phyloP scores from a whole-genome alignment of 1,284 basidiomycete species.

The Lentinula novae-zelandiae region DNA sequence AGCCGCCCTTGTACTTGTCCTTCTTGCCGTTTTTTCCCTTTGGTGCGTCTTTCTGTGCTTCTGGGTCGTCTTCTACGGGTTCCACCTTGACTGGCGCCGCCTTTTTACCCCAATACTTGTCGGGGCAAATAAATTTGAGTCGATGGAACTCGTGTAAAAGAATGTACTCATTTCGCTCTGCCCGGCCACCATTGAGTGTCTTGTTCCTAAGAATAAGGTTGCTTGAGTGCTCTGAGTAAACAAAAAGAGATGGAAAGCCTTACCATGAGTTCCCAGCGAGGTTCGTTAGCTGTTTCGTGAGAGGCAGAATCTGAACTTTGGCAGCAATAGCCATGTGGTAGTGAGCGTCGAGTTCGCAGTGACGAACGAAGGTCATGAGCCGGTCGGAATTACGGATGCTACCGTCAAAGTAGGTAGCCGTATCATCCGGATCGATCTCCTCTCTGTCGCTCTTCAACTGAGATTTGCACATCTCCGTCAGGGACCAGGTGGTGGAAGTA shows the following conservation, averaged over 20 bases:
- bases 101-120: constrained; percentile 88
- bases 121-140: constrained; percentile 94
- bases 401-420: constrained; percentile 87
- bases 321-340: constrained; percentile 94
- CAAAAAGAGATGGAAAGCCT: constrained; percentile 20
- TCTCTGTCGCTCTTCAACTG: constrained; percentile 84
- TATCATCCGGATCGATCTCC: constrained; percentile 96
- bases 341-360: constrained; percentile 92
- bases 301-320: constrained; percentile 81
- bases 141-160: constrained; percentile 96
- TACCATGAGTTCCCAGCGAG: constrained; percentile 98
- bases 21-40: constrained; percentile 69
- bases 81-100: constrained; percentile 49
- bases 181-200: constrained; percentile 92
- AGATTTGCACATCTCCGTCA: constrained; percentile 94
- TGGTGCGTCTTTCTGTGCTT: constrained; percentile 32
- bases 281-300: constrained; percentile 94
- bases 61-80: constrained; percentile 58
- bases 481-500: constrained; percentile 93
- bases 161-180: constrained; percentile 99
- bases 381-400: constrained; percentile 75
- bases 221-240: not conserved
- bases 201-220: constrained; percentile 67
- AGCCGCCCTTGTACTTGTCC: constrained; percentile 98
- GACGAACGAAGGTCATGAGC: constrained; percentile 84